Evolutionary conservation across 306 rosid genomes (phyloP), one percentile per base, ranked within the genome.

Genomic region (Malus sylvestris): DNA sequence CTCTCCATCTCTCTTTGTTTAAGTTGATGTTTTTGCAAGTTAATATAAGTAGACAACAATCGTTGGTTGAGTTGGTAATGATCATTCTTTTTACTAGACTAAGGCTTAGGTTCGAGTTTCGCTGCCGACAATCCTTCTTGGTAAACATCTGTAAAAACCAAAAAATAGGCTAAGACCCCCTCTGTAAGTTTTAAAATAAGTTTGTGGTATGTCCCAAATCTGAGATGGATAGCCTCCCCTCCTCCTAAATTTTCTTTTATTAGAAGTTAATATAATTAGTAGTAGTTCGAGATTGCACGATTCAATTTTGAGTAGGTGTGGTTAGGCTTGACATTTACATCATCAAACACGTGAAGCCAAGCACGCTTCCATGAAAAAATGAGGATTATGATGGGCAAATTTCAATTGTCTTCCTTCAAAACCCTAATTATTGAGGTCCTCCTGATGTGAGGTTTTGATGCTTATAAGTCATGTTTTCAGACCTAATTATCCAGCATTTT

Each of bases 311-410:
- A 20, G 67, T 25, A 53, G 30, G 18, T 25, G 7, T 60, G 76
- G 67, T 58, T 76, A 55, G 67, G n/a, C 66, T 78, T 59, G 58
- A 68, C 70, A 8, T 73, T 71, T 45, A 33, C 64, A 82, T 88
- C 90, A 83, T 81, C 80, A 74, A 76, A 83, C 87, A 74, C 88
- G 89, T 85, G 85, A 61, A 67, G 69, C 32, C 58, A 74, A 51
- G 57, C 84, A 65, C 71, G 85, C 83, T 74, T 74, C 59, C 81
- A 53, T 78, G 19, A 40, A 9, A 40, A 53, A 29, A 83, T 3
- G 23, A 1, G 65, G 10, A 27, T 30, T 38, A 61, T 83, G 83
- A 74, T 73, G 73, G 42, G 53, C 59, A 63, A 46, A 55, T 60
- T 78, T 78, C 67, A 53, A 78, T 44, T 69, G 32, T 53, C 59